phyloP scores from a whole-genome alignment of 225 moss, liverwort and hornwort species.

The Thuidium tamariscinum region DNA sequence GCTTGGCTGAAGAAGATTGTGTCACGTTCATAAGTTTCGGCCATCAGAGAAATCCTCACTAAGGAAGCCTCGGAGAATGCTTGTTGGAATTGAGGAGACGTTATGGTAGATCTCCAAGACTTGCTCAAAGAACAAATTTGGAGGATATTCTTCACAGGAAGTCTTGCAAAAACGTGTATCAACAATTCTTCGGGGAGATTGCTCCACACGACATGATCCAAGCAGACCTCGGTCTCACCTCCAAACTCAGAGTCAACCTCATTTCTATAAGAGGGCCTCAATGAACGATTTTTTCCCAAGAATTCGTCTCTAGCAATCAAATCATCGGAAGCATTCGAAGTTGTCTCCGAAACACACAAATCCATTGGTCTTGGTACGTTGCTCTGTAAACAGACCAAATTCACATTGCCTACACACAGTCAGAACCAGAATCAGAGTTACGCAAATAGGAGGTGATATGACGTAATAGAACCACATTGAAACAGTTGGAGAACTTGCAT shows the following conservation, averaged over 20 bases:
- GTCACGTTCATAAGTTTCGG: rapidly evolving
- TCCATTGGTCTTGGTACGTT: background rate
- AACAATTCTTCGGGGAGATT: background rate
- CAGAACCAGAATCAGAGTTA: background rate
- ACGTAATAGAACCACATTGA: background rate
- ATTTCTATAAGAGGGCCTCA: background rate
- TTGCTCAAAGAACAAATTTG: background rate
- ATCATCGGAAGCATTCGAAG: background rate
- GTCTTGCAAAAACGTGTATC: background rate
- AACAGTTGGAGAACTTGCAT: background rate
- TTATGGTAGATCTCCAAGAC: background rate
- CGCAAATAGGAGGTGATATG: background rate
- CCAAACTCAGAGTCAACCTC: background rate
- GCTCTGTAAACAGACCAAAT: background rate
- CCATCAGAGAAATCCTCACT: background rate
- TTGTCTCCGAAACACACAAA: no score
- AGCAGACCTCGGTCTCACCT: background rate
- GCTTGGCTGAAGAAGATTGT: background rate
- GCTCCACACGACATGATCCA: background rate
- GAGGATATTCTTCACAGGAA: background rate
- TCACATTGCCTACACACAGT: background rate
- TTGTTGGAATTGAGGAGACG: background rate
- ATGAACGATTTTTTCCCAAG: background rate
- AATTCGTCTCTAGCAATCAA: background rate
- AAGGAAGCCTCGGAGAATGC: background rate